These are phyloP conservation scores for Ophiostoma angusticollis DNA, from an alignment of 2,329 filamentous ascomycete genomes.

Conservation along the genomic window DNA sequence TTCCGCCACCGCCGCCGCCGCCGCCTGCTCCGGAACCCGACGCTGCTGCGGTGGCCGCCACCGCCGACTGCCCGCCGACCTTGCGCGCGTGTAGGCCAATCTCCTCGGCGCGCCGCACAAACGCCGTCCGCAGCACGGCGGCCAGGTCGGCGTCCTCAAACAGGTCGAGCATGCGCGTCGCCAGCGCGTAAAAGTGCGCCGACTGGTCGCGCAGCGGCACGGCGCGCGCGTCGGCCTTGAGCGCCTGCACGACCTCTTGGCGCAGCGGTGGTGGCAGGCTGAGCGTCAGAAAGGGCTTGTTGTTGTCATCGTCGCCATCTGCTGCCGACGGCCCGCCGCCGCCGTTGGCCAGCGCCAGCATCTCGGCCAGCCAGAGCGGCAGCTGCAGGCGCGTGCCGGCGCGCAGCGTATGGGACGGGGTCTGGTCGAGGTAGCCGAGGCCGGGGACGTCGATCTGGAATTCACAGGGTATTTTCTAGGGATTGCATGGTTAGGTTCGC, in stretches of 20 bases:
- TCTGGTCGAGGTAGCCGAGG: constrained; percentile 81
- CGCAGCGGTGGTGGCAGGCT: constrained; percentile 70
- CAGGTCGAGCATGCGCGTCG: constrained; percentile 73
- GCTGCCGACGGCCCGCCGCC: constrained; percentile 7
- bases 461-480: constrained; percentile 77
- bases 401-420: constrained; percentile 58
- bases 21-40: constrained; percentile 29
- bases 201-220: constrained; percentile 75
- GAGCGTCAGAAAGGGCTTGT: constrained; percentile 54
- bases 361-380: constrained; percentile 88
- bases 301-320: constrained; percentile 23
- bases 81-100: constrained; percentile 86
- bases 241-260: constrained; percentile 69
- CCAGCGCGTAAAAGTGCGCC: constrained; percentile 78
- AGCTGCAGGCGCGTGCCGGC: constrained; percentile 67
- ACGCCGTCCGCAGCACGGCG: constrained; percentile 62
- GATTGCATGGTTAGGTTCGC: no score
- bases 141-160: constrained; percentile 75
- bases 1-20: constrained; percentile 30
- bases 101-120: constrained; percentile 66
- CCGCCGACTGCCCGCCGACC: constrained; percentile 51
- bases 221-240: constrained; percentile 79
- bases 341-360: constrained; percentile 60
- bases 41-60: no score
- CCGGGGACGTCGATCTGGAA: constrained; percentile 83